Percentiles rank a stretch among this genome's conserved stretches.
Conservation (phyloP, 495 filamentous ascomycete genomes). For the Bacidia gigantensis region DNA sequence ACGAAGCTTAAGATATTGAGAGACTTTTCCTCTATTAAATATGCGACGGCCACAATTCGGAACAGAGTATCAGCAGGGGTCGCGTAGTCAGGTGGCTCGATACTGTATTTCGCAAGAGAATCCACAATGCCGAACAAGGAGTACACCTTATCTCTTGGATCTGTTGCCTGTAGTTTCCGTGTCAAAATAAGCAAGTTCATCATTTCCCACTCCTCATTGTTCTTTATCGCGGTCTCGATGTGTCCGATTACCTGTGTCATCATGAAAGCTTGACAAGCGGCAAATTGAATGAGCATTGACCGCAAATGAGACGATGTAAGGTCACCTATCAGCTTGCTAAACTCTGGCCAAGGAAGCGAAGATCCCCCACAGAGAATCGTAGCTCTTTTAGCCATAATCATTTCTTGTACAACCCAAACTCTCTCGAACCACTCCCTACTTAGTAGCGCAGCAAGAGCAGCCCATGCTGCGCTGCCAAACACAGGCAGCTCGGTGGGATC, state of each 20-base stretch:
- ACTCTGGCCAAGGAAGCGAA: background rate
- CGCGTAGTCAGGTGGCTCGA: background rate
- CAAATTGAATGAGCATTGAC: background rate
- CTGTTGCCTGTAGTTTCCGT: background rate
- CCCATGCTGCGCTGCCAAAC: background rate
- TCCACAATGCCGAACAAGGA: background rate
- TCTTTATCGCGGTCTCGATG: background rate
- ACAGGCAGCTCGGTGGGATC: background rate
- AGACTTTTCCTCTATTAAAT: background rate
- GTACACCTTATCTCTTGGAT: constrained; percentile 1
- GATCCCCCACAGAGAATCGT: background rate
- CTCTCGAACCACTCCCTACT: background rate
- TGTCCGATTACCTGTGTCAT: background rate
- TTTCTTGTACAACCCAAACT: background rate
- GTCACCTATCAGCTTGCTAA: background rate
- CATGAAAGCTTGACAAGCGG: background rate
- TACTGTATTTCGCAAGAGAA: no score
- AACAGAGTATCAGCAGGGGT: background rate
- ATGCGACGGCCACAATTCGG: background rate
- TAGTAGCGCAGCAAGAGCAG: background rate
- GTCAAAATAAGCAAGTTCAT: background rate
- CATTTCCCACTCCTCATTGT: no score
- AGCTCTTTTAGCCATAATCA: background rate
- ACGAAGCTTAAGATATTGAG: background rate
- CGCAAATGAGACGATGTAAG: background rate